Conservation (phyloP, 768 basidiomycete genomes). For the Tubosaeta brunneosetosa region DNA sequence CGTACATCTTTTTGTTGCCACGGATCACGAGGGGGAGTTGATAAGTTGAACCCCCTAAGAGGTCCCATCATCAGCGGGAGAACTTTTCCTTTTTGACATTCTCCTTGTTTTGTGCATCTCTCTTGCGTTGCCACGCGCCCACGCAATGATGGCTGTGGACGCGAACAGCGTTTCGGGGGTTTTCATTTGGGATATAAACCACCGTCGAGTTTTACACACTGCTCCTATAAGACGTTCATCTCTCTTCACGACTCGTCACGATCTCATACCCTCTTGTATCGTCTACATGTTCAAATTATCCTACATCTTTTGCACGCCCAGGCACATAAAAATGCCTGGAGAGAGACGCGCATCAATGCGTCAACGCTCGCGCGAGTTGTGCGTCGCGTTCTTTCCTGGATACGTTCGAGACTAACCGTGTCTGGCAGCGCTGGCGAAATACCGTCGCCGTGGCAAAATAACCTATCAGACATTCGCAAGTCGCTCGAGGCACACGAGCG, state of each 20-base stretch:
- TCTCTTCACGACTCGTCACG: not conserved
- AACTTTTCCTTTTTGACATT: too few relatives aligned
- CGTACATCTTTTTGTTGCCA: too few relatives aligned
- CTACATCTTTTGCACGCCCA: slow-evolving; percentile 50
- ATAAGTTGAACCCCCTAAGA: too few relatives aligned
- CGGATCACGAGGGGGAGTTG: too few relatives aligned
- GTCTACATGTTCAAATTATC: slow-evolving; percentile 41
- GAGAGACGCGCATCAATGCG: slow-evolving; percentile 26
- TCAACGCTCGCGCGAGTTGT: slow-evolving; percentile 26
- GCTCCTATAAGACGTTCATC: not conserved
- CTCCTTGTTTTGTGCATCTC: slow-evolving; percentile 3
- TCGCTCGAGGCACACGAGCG: slow-evolving; percentile 27
- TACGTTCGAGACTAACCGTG: not conserved
- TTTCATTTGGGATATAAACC: slow-evolving; percentile 6
- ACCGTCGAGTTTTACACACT: not conserved
- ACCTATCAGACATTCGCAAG: slow-evolving; percentile 28
- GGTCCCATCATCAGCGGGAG: too few relatives aligned
- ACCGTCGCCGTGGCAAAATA: slow-evolving; percentile 29
- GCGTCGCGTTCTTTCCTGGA: not conserved
- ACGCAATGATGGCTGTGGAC: slow-evolving; percentile 7
- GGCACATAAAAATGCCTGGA: slow-evolving; percentile 47
- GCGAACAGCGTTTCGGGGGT: slow-evolving; percentile 14
- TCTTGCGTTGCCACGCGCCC: slow-evolving; percentile 1
- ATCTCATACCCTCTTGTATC: too few relatives aligned
- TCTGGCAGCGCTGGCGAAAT: slow-evolving; percentile 18